Conservation (phyloP, 2,329 filamentous ascomycete species). For the Orbilia blumenaviensis region DNA sequence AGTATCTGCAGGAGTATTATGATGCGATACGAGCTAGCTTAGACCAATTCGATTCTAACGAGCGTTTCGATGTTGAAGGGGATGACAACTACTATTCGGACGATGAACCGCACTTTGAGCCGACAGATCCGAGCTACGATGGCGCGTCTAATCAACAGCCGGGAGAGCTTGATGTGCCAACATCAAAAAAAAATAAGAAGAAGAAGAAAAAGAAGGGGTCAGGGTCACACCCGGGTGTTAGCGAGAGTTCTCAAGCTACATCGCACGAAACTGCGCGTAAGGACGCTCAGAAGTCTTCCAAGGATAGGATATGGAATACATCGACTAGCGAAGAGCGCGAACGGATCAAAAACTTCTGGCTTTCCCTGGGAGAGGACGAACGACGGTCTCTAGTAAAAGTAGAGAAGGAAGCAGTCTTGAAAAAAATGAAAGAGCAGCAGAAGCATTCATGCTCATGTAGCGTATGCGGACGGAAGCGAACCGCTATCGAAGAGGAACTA, state of each 20-base stretch:
- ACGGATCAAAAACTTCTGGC: slow-evolving; percentile 98
- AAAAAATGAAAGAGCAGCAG: slow-evolving; percentile 99
- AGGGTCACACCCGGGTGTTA: slow-evolving; percentile 56
- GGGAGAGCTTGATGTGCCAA: slow-evolving; percentile 28
- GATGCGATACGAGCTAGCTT: slow-evolving; percentile 54
- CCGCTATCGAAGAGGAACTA: slow-evolving; percentile 95
- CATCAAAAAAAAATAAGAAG: slow-evolving; percentile 75
- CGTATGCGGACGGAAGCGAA: slow-evolving; percentile 94
- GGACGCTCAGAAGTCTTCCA: slow-evolving; percentile 61
- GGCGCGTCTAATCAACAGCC: slow-evolving; percentile 34
- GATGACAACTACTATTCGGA: slow-evolving; percentile 51
- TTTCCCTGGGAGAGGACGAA: slow-evolving; percentile 91
- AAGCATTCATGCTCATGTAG: slow-evolving; percentile 99
- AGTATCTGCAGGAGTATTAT: slow-evolving; percentile 55
- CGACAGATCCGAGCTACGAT: slow-evolving; percentile 41
- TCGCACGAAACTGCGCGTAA: slow-evolving; percentile 50
- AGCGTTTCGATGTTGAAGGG: slow-evolving; percentile 53
- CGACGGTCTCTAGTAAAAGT: slow-evolving; percentile 96
- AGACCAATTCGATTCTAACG: slow-evolving; percentile 54
- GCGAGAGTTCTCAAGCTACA: slow-evolving; percentile 20
- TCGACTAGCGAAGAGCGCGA: slow-evolving; percentile 93
- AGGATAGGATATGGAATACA: slow-evolving; percentile 96
- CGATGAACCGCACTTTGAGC: slow-evolving; percentile 43
- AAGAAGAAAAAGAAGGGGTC: slow-evolving; percentile 63
- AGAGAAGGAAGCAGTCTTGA: slow-evolving; percentile 95